Evolutionary conservation across 2,329 filamentous ascomycete genomes (phyloP), one percentile per base, ranked within the genome.

Genomic region (Colletotrichum cereale): DNA sequence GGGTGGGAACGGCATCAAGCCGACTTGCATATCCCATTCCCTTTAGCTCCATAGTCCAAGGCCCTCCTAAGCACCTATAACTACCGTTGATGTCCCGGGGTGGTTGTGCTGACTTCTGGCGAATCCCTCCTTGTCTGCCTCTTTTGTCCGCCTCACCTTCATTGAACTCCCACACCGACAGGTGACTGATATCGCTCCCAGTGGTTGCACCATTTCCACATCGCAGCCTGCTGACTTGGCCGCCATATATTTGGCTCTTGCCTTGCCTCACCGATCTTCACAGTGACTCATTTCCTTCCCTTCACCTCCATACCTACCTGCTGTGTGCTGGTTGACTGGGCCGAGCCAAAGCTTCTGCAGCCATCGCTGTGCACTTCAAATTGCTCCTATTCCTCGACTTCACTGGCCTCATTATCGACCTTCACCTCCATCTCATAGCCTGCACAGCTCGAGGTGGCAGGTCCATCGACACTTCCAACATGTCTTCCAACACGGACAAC

Each of bases 401-500:
- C 73, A 73, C 72, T 64, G 24, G 12, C 18, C 38, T 58, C 67
- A 38, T 60, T 29, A 38, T 52, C 66, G 40, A 38, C 26, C 29
- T 64, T 58, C 66, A 72, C 63, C 40, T 36, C 38, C 53, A 29
- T 42, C 60, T 48, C 58, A 36, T 29, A 61, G 36, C 67, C 21
- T 62, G 60, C 36, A 31, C 55, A 61, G 57, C 64, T 68, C 18
- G 40, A 56, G 67, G 31, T 58, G 47, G 53, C 58, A 40, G 36
- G 38, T 16, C 38, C n/a, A 12, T 50, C 26, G 34, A 65, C 48
- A 73, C 63, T 58, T 73, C 74, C 78, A 81, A 71, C 79, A 89
- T 89, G 87, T 82, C 87, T 73, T 81, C 85, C 77, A 87, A 85
- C 79, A 84, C 85, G 74, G 88, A 90, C 77, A 88, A 86, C 77